Conservation (phyloP, 2,329 filamentous ascomycete genomes). For the Mariannaea elegans region DNA sequence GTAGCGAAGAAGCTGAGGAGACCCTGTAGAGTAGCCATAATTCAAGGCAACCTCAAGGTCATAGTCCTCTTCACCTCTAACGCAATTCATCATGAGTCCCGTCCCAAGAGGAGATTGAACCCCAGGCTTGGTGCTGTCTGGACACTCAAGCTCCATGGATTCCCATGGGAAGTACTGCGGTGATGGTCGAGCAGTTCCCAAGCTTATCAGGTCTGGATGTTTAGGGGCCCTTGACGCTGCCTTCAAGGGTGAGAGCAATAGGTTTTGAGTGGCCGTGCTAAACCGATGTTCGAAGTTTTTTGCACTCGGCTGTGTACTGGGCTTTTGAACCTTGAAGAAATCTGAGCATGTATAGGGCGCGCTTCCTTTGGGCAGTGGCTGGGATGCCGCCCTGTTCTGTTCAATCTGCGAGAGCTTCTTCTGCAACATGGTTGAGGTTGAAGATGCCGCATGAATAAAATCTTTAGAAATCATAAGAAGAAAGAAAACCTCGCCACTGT, state of each 20-base stretch:
- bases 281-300: background rate
- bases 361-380: conserved; percentile 11
- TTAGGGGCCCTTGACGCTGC: background rate
- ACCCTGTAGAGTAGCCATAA: conserved; percentile 78
- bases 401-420: conserved; percentile 13
- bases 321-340: conserved; percentile 4
- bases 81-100: no score
- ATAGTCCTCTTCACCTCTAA: no score
- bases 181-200: conserved; percentile 16
- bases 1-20: conserved; percentile 75
- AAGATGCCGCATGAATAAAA: background rate
- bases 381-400: conserved; percentile 12
- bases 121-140: no score
- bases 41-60: conserved; percentile 67
- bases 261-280: background rate
- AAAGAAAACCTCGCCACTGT: no score
- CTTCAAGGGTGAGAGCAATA: background rate
- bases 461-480: no score
- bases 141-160: background rate
- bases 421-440: conserved; percentile 44
- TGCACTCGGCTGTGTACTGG: conserved; percentile 2
- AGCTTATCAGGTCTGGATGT: background rate
- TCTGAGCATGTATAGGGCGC: conserved; percentile 16
- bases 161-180: conserved; percentile 17
- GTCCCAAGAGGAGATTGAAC: no score